Conservation (phyloP, 805 yeast species). For the Metschnikowia peoriensis region DNA sequence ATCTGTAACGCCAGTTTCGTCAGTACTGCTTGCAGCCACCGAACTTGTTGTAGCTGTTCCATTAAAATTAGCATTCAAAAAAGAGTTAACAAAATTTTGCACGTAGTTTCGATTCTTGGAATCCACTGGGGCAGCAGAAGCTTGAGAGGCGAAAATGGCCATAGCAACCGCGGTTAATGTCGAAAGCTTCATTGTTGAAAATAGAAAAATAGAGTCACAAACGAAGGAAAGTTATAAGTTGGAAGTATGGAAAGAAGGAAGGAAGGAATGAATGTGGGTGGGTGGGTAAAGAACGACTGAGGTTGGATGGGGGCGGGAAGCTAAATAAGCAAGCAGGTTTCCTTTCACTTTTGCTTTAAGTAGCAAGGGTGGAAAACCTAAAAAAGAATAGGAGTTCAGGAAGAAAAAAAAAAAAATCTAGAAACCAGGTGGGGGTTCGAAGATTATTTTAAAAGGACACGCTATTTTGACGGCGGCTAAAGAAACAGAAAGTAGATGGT, state of each 20-base stretch:
- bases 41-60: not conserved
- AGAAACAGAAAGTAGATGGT: not conserved
- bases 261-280: not conserved
- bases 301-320: constrained; percentile 20
- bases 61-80: not conserved
- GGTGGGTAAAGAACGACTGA: constrained; percentile 23
- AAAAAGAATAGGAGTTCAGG: not conserved
- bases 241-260: not conserved
- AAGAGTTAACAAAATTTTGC: constrained; percentile 4
- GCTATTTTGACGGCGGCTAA: not conserved
- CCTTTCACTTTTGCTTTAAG: too few species aligned
- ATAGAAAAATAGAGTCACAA: not conserved
- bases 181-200: constrained; percentile 7
- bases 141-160: constrained; percentile 6
- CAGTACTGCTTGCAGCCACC: not conserved
- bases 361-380: not conserved
- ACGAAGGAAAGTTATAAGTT: not conserved
- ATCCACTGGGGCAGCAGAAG: constrained; percentile 8
- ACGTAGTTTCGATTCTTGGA: not conserved
- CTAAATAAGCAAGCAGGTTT: not conserved
- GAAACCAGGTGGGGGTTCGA: not conserved
- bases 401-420: not conserved
- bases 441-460: not conserved
- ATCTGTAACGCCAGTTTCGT: too few species aligned
- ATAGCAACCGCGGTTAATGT: constrained; percentile 7